Base-by-base conservation (phyloP, 108 stramenopile species). In the Nitzschia sp. region DNA sequence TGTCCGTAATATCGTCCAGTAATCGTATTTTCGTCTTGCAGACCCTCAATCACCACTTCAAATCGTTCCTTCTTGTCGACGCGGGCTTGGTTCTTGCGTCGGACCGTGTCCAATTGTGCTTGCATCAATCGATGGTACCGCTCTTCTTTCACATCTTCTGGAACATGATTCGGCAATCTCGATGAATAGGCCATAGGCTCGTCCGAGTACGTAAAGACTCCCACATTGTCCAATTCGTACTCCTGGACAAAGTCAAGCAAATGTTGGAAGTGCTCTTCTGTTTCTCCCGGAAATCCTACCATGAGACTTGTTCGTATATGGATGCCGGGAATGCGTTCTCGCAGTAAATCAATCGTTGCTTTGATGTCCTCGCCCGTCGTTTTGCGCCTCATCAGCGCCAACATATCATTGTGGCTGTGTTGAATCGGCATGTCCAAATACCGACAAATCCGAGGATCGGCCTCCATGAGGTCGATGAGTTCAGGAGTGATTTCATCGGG, bases 241-340 rank as follows among this genome's bases (percentile, higher is more conserved):
- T 79, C 72, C 53, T 73, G 71, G 63, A 93, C 88, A 55, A 93
- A 81, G 22, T 77, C 67, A 54, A 93, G 79, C 71, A 89, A 82
- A 77, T 72, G 57, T 64, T 87, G 57, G 72, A 93, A 93, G 23
- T 89, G 79, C 61, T 81, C 83, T 46, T 93, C 92, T 31, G 92
- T 90, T 77, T 93, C 92, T 2, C 92, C 92, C 0, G 92, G 92
- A 70, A 90, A 93, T 11, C 92, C 92, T 0, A 87, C 85, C 73
- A 93, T 93, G 29, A 88, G 73, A 66, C 88, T 88, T 2, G 83
- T 82, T 1, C 82, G 85, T 55, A 93, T 86, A 9, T 84, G 80
- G 16, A 89, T 86, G 44, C 85, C 86, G 21, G 87, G 85, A 25
- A 82, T 35, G 13, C 77, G 77, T 17, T 64, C 41, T 26, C 80